phyloP scores from a whole-genome alignment of 345 rosid species.

The Syzygium oleosum region DNA sequence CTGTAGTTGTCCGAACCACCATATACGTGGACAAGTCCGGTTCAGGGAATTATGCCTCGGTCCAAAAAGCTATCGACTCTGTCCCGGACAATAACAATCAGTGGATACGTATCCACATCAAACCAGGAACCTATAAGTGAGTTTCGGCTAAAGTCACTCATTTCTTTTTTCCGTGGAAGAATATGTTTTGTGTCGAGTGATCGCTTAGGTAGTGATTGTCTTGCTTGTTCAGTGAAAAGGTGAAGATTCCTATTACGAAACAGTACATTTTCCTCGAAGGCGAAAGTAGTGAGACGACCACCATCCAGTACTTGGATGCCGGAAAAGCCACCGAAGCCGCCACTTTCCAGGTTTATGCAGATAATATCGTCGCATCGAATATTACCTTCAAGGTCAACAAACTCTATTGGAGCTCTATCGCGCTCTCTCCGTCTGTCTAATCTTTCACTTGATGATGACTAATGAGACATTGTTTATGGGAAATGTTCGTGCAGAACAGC shows the following conservation, averaged over 20 bases:
- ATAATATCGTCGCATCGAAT: background rate
- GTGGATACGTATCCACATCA: slow-evolving; percentile 23
- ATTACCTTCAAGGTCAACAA: slow-evolving; percentile 1
- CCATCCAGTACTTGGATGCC: background rate
- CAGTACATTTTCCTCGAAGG: background rate
- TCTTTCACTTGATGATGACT: background rate
- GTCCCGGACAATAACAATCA: slow-evolving; percentile 13
- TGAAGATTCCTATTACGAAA: background rate
- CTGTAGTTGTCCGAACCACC: background rate
- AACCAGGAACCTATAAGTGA: slow-evolving; percentile 18
- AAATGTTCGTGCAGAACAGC: background rate
- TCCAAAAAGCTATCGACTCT: slow-evolving; percentile 31
- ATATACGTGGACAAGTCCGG: slow-evolving; percentile 17
- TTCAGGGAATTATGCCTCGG: slow-evolving; percentile 5
- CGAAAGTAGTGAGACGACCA: background rate
- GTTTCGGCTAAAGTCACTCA: background rate
- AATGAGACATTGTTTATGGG: background rate
- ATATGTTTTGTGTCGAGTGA: background rate
- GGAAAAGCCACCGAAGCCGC: background rate
- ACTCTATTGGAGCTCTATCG: background rate
- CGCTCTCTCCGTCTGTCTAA: background rate
- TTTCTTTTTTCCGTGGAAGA: background rate
- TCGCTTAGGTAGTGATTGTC: background rate
- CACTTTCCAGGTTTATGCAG: background rate
- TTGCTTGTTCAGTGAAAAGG: background rate